Evolutionary conservation across 106 monocot genomes (phyloP), one percentile per base, ranked within the genome.

Genomic region (Amphibolis antarctica): DNA sequence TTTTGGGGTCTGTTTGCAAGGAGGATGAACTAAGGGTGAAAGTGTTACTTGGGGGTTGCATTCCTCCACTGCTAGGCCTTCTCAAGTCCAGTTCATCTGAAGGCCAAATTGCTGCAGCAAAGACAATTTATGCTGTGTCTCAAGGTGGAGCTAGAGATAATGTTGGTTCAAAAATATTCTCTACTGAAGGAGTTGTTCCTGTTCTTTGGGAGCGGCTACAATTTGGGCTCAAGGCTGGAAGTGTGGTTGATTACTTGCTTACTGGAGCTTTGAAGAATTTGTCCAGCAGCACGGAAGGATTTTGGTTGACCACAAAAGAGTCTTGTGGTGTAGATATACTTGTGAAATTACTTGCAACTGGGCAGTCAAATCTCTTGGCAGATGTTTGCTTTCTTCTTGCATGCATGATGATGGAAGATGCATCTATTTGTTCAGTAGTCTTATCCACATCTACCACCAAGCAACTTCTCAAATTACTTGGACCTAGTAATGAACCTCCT

Each of bases 101-200:
- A 63, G 81, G 82, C 47, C 91, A 88, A 77, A 76, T 85, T 63
- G 82, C 82, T 68, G 82, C 87, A 63, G 98, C 98, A 51, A 88
- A 88, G 68, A 88, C 98, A 44, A 99, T 99, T 20, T 81, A 91
- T 79, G 87, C 98, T 53, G 91, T 99, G 71, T 99, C 98, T 68
- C 87, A 91, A 85, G 98, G 98, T 52, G 85, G 91, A n/a, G 68
- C 78, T 27, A 85, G 70, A 68, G 98, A 99, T 65, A 82, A 99
- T 85, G 91, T 99, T 57, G 98, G 98, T 9, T 99, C 98, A 68
- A 99, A 99, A 70, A 99, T 99, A 10, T 98, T 98, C 74, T 86
- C 96, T 53, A 98, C 96, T 60, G 96, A 98, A 78, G 86, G 86
- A 18, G 96, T 92, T 68, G 91, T 99, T 19, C 91, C 91, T 72